Evolutionary conservation across 371 early-diverging fungal genomes (phyloP).

Genomic region (Coemansia sp.): DNA sequence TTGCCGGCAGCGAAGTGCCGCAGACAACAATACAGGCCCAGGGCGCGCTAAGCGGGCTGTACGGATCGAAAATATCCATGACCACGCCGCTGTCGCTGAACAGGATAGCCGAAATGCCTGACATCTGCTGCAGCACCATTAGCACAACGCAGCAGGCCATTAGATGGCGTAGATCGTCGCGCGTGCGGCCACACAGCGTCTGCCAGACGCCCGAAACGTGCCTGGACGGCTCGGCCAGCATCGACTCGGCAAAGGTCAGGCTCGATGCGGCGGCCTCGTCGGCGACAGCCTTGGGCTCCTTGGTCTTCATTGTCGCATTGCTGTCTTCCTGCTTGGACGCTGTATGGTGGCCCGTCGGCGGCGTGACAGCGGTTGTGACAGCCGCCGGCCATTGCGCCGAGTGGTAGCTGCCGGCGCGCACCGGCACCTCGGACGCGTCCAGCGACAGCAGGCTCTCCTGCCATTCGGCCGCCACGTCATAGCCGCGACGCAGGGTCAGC

Average conservation of each 20-base stretch:
- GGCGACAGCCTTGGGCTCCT: background rate
- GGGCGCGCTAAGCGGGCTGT: constrained; percentile 57
- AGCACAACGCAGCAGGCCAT: constrained; percentile 69
- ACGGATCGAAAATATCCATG: constrained; percentile 54
- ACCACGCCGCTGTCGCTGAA: constrained; percentile 77
- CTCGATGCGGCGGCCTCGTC: constrained; percentile 9
- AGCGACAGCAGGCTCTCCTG: constrained; percentile 54
- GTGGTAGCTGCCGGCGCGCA: background rate
- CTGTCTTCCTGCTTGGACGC: constrained; percentile 11
- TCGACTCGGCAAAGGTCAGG: constrained; percentile 9
- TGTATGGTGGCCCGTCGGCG: background rate
- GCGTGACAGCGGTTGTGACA: background rate
- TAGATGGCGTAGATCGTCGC: constrained; percentile 60
- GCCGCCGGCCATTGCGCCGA: background rate
- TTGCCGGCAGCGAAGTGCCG: constrained; percentile 69
- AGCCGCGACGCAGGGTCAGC: constrained; percentile 58
- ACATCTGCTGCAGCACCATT: constrained; percentile 75
- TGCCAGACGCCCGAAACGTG: constrained; percentile 25
- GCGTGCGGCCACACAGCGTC: constrained; percentile 47
- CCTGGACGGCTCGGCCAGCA: background rate
- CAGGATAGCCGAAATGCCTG: constrained; percentile 89
- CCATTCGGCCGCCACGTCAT: constrained; percentile 67
- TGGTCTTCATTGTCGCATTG: constrained; percentile 17
- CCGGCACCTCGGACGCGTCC: constrained; percentile 3
- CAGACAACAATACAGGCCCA: constrained; percentile 68